Percentiles rank a stretch among this genome's conserved stretches.
Evolutionary conservation across 2,329 filamentous ascomycete species (phyloP).

Genomic region (Rasamsonia emersonii): DNA sequence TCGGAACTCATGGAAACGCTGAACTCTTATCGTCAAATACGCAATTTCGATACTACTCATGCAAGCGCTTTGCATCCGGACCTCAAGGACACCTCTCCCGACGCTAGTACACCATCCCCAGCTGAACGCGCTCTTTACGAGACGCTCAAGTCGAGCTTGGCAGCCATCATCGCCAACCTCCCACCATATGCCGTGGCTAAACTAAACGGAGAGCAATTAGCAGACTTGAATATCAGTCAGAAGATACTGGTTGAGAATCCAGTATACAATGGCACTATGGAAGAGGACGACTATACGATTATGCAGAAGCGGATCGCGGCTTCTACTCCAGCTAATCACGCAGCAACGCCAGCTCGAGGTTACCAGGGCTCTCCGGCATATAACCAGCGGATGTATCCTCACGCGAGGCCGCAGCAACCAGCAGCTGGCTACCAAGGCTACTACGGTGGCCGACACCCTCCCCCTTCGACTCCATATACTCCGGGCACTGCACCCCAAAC

Average conservation of each 20-base stretch:
- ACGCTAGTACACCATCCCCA: slow-evolving; percentile 43
- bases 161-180: slow-evolving; percentile 62
- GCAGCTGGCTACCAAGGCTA: slow-evolving; percentile 17
- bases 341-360: slow-evolving; percentile 25
- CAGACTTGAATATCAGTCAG: slow-evolving; percentile 71
- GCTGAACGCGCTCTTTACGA: slow-evolving; percentile 57
- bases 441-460: too few species aligned
- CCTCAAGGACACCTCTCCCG: slow-evolving; percentile 15
- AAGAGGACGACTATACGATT: slow-evolving; percentile 64
- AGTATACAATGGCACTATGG: slow-evolving; percentile 70
- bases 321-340: slow-evolving; percentile 21
- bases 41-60: slow-evolving; percentile 46
- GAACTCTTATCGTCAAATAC: slow-evolving; percentile 54
- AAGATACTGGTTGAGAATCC: slow-evolving; percentile 65
- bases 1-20: slow-evolving; percentile 54
- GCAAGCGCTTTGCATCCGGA: slow-evolving; percentile 25
- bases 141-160: slow-evolving; percentile 64
- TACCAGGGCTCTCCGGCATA: slow-evolving; percentile 23
- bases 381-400: slow-evolving; percentile 24
- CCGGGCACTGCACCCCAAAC: slow-evolving; percentile 15
- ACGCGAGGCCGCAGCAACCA: slow-evolving; percentile 24
- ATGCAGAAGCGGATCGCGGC: slow-evolving; percentile 36
- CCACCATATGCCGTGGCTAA: slow-evolving; percentile 82
- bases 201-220: slow-evolving; percentile 76
- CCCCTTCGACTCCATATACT: neutral